phyloP scores from a whole-genome alignment of 805 yeast species.

The Ogataea nonfermentans region DNA sequence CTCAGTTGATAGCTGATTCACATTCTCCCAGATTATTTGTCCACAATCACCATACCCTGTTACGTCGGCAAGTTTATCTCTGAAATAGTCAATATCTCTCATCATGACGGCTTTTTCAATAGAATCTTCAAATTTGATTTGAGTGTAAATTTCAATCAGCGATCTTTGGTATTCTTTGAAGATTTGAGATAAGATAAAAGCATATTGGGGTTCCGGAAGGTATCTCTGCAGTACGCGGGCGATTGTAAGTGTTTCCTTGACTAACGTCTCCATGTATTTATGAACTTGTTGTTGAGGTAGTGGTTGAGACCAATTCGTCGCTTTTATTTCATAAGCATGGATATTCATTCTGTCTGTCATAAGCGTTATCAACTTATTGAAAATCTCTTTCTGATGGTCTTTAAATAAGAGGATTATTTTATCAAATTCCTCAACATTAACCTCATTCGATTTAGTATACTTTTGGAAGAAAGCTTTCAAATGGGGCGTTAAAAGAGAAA shows the following conservation, averaged over 20 bases:
- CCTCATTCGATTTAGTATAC: conserved; percentile 29
- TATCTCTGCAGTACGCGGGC: conserved; percentile 57
- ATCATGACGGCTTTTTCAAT: conserved; percentile 53
- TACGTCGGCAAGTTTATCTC: conserved; percentile 56
- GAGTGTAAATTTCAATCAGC: conserved; percentile 51
- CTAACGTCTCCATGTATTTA: conserved; percentile 61
- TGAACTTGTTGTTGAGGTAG: conserved; percentile 48
- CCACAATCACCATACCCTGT: conserved; percentile 63
- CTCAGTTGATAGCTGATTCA: conserved; percentile 48
- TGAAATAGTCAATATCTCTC: conserved; percentile 61
- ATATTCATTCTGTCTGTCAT: conserved; percentile 62
- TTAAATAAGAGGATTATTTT: conserved; percentile 41
- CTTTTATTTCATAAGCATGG: conserved; percentile 48
- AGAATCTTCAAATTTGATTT: conserved; percentile 47
- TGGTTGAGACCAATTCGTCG: conserved; percentile 51
- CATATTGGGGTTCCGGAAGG: conserved; percentile 49
- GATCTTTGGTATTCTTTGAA: conserved; percentile 58
- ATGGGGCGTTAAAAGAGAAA: conserved; percentile 40
- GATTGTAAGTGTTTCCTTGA: conserved; percentile 65
- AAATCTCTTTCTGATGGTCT: conserved; percentile 64
- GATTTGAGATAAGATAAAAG: conserved; percentile 45
- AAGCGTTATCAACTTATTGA: conserved; percentile 61
- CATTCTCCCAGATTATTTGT: conserved; percentile 59
- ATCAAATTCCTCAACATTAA: conserved; percentile 39
- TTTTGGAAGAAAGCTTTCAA: conserved; percentile 33